Base-by-base conservation (phyloP, 2,329 filamentous ascomycete species). In the Penicillium palitans region DNA sequence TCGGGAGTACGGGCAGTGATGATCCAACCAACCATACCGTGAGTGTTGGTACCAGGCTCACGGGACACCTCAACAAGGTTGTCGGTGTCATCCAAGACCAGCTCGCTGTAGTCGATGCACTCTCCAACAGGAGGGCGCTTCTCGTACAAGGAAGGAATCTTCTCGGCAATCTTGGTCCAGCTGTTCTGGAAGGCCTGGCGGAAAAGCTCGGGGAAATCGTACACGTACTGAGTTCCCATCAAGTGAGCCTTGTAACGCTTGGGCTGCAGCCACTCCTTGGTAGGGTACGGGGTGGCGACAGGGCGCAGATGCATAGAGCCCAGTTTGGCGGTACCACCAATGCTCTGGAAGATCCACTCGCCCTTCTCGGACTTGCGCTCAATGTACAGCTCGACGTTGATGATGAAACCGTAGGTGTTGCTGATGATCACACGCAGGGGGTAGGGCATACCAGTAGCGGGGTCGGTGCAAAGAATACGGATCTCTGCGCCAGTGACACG, bases 191-290 rank as follows among this genome's bases (percentile, higher is more conserved):
- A 91, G 45, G 95, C 92, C 79, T 98, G 95, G 72, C 95, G 87
- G 90, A 99, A 99, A 49, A 99, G 87, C 83, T 99, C 95, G 31
- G 95, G 95, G 89, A 99, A 99, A 78, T 99, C 95, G 76, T 99
- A 99, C 55, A 98, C 95, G 75, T 97, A 99, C 79, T 99, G 95
- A 29, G 95, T 99, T 64, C 95, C 95, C 93, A 99, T 97, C 62
- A 98, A 82, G 76, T 99, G 95, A 67, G 95, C 95, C 88, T 96
- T 97, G 87, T 99, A 98, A 69, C 95, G 88, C 87, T 98, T 98
- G 62, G 95, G 95, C 80, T 99, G 95, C 61, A 99, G 85, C 83
- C 93, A 96, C 78, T 97, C 96, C 87, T 99, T 99, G 72, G 93
- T 97, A 39, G 93, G 89, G 78, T 99, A 99, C 24, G 95, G 92